These are phyloP conservation scores for Glycine latifolia DNA, from an alignment of 306 rosid genomes.

Conservation along the genomic window DNA sequence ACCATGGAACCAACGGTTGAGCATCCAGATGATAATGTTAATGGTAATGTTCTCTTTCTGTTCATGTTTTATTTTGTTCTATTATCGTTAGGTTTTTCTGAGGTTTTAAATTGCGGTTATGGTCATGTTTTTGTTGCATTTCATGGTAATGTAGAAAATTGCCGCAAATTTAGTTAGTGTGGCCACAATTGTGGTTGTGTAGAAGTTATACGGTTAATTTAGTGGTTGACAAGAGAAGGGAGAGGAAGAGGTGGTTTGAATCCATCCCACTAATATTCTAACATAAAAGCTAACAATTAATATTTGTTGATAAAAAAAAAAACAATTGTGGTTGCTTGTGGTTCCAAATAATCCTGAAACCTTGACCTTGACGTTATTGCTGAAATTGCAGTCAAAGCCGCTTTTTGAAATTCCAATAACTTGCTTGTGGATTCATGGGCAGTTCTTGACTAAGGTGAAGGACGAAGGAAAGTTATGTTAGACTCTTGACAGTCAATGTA, in stretches of 20 bases:
- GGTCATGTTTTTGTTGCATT: background rate
- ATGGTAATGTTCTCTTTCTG: constrained; percentile 53
- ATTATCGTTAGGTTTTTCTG: background rate
- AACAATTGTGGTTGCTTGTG: background rate
- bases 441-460: background rate
- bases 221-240: too few relatives aligned
- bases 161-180: background rate
- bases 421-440: background rate
- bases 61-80: background rate
- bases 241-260: too few relatives aligned
- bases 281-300: too few relatives aligned
- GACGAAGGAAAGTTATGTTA: background rate
- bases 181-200: background rate
- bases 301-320: too few relatives aligned
- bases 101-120: background rate
- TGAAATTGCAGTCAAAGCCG: background rate
- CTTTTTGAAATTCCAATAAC: background rate
- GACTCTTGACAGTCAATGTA: background rate
- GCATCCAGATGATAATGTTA: constrained; percentile 71
- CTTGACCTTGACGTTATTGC: background rate
- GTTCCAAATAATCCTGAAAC: background rate
- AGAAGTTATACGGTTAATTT: too few relatives aligned
- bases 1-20: constrained; percentile 73
- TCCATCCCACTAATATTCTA: too few relatives aligned
- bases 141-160: background rate